Evolutionary conservation across 352 stramenopile genomes (phyloP).

Genomic region (Pythium monospermum): DNA sequence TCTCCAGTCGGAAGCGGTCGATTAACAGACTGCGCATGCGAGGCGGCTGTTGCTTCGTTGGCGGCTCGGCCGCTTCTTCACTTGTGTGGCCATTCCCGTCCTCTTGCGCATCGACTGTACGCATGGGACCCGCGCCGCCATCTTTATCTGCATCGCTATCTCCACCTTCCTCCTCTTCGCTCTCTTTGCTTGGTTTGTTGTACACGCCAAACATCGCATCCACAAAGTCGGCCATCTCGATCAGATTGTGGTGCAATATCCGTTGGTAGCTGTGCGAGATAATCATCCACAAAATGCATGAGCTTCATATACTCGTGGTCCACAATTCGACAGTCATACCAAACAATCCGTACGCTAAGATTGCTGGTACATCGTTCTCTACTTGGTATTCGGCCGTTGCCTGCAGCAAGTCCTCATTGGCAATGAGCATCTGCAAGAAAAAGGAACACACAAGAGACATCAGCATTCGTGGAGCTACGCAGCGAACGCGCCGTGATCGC

Average conservation of each 20-base stretch:
- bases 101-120: neutral
- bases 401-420: slow-evolving; percentile 71
- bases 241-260: slow-evolving; percentile 63
- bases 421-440: slow-evolving; percentile 49
- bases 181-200: slow-evolving; percentile 21
- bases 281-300: neutral
- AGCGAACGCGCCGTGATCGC: neutral
- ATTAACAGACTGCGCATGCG: slow-evolving; percentile 28
- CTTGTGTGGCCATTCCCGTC: slow-evolving; percentile 15
- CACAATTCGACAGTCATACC: no score
- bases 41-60: neutral
- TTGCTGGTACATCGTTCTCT: slow-evolving; percentile 40
- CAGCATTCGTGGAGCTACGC: neutral
- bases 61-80: slow-evolving; percentile 4
- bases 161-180: neutral
- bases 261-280: slow-evolving; percentile 48
- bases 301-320: neutral
- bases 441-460: neutral
- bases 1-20: slow-evolving; percentile 45
- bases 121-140: neutral
- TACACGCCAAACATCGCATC: slow-evolving; percentile 77
- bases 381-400: slow-evolving; percentile 56
- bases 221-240: slow-evolving; percentile 81
- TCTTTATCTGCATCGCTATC: neutral
- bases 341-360: slow-evolving; percentile 40